Evolutionary conservation across 1,284 basidiomycete species (phyloP), one percentile per base, ranked within the genome.

Genomic region (Puccinia novopanici): DNA sequence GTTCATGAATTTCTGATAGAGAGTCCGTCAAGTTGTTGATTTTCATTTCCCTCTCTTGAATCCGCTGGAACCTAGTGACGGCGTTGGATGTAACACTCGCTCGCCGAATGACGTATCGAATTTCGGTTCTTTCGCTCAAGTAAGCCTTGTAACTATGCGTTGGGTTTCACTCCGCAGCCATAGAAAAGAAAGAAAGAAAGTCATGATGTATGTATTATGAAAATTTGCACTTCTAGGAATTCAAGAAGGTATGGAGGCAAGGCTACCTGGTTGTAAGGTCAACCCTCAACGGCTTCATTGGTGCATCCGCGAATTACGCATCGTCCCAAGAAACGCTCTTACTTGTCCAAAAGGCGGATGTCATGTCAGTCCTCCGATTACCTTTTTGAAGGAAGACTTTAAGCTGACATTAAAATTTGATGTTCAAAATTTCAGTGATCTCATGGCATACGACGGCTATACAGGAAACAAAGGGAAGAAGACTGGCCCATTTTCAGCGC

Each of bases 401-500:
- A 4, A 24, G 34, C 22, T 54, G 2, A 22, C 30, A 27, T 6
- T 61, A 34, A 27, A 19, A 15, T 9, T 0, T 3, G 27, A 37
- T 15, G 19, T 37, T 10, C 27, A 30, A 59, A 59, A 27, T 61
- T 48, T 24, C 13, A 61, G 59, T 61, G 59, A 61, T 30, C 59
- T 61, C 59, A 61, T 61, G 59, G 59, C 59, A 30, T 61, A 37
- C 13, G 59, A 61, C 34, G 59, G 59, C 15, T 61, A 61, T 61
- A 61, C 59, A 10, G 59, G 59, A 61, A 61, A 61, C 30, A 61
- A 37, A 37, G 59, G 59, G 1, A 13, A 34, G 1, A 34, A 15
- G 34, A 61, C 59, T 13, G 59, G 59, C 30, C 59, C 59, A 61
- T 61, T 61, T 61, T 61, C 59, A 37, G 27, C 59, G 27, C 13